Evolutionary conservation across 768 basidiomycete species (phyloP).

Genomic region (Phylloporus sp.): DNA sequence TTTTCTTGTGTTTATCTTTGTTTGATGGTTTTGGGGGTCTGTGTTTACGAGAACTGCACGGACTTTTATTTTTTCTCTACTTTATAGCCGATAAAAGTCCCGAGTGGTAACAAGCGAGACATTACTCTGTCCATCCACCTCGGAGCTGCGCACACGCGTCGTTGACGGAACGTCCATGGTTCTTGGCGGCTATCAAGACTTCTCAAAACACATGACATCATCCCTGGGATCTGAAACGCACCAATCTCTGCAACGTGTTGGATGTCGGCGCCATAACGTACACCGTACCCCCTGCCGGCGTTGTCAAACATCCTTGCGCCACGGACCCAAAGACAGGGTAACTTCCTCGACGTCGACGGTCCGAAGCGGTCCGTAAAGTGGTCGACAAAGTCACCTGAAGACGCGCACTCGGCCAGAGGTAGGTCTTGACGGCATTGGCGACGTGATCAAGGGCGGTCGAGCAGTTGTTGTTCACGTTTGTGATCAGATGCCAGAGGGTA

Average conservation of each 20-base stretch:
- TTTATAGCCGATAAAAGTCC: too few species aligned
- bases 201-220: neutral
- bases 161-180: constrained; percentile 70
- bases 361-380: constrained; percentile 48
- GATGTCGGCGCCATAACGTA: constrained; percentile 60
- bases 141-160: constrained; percentile 85
- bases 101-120: too few species aligned
- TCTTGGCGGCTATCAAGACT: constrained; percentile 59
- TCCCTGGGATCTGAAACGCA: constrained; percentile 27
- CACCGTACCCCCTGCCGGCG: constrained; percentile 65
- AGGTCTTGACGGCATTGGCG: constrained; percentile 62
- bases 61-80: too few species aligned
- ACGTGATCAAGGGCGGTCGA: constrained; percentile 75
- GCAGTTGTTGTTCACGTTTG: constrained; percentile 85
- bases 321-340: constrained; percentile 57
- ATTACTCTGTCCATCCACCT: constrained; percentile 68
- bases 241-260: constrained; percentile 73
- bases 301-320: constrained; percentile 70
- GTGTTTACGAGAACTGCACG: too few species aligned
- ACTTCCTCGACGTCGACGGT: constrained; percentile 46
- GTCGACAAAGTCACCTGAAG: constrained; percentile 64
- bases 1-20: too few species aligned
- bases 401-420: constrained; percentile 68
- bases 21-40: too few species aligned
- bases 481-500: constrained; percentile 72